Base-by-base conservation (phyloP, 2,329 filamentous ascomycete genomes). In the Neurospora sp. region DNA sequence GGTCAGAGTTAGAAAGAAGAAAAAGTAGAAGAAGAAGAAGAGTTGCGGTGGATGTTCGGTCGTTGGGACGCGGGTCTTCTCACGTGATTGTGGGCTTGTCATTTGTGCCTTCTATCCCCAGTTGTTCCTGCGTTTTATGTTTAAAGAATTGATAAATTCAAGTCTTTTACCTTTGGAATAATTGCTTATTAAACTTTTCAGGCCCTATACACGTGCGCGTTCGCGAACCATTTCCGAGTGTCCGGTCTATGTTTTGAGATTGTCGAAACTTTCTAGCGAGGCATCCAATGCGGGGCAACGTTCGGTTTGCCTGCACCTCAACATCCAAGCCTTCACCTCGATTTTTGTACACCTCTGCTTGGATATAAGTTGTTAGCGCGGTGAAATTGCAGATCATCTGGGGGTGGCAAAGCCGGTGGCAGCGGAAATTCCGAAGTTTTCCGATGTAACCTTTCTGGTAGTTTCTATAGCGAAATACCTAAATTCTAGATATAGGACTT, bases 161-260 rank as follows among this genome's bases (percentile, higher is more conserved):
- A 4, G 1, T 33, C 33, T 1, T 7, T 5, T 2, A 1, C 23
- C 15, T 8, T 62, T 10, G 0, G 0, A 17, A 9, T 28, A 36
- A 62, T 4, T 1, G 52, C 1, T 17, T 2, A 9, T 17, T n/a
- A 1, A 2, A n/a, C 2, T 2, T 8, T 17, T 62, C 3, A 33
- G 1, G 6, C 1, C 3, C 3, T n/a, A 2, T 62, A 33, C 1
- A 9, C 13, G 28, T n/a, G 7, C 2, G 7, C 15, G 28, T 17
- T 62, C 8, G 52, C 15, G 28, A 5, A n/a, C 13, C 7, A 17
- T 17, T 10, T 36, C 2, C 7, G 15, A 62, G 15, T 62, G 52
- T 62, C 52, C 52, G 4, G 15, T n/a, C 8, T 17, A 10, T 62
- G 13, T 33, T 58, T 58, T 17, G 13, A 4, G 13, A 17, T 33